These are phyloP conservation scores for Geranium brycei DNA, from an alignment of 345 rosid genomes.

Conservation along the genomic window DNA sequence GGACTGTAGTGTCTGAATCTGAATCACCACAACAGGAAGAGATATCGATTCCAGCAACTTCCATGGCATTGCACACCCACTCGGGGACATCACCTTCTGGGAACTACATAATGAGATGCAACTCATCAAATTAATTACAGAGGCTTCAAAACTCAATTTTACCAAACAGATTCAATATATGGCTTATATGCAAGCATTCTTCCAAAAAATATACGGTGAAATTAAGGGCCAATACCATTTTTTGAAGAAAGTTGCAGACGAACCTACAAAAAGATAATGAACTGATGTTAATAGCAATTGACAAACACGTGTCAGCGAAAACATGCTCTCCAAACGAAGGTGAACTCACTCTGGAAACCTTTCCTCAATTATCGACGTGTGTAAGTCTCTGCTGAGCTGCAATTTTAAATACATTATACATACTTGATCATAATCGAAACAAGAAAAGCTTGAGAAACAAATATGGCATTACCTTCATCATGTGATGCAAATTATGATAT, in stretches of 20 bases:
- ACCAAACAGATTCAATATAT: conserved; percentile 3
- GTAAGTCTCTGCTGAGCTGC: conserved; percentile 68
- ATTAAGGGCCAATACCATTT: conserved; percentile 33
- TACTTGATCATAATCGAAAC: not conserved
- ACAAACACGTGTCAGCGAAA: not conserved
- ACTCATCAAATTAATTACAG: too few species aligned
- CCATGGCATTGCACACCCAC: conserved; percentile 87
- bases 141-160: too few species aligned
- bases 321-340: not conserved
- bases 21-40: conserved; percentile 32
- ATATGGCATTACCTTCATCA: conserved; percentile 34
- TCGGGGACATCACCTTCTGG: conserved; percentile 61
- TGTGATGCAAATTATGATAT: conserved; percentile 60
- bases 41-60: conserved; percentile 61
- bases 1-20: not conserved
- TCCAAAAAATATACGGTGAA: too few species aligned
- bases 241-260: conserved; percentile 53
- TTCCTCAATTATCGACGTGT: conserved; percentile 41
- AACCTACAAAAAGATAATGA: conserved; percentile 28
- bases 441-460: conserved; percentile 5
- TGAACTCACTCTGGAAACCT: conserved; percentile 54
- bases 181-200: not conserved
- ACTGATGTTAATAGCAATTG: too few species aligned
- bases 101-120: conserved; percentile 24
- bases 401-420: conserved; percentile 4